Base-by-base conservation (phyloP, 768 basidiomycete genomes). In the Mycena capillaripes region DNA sequence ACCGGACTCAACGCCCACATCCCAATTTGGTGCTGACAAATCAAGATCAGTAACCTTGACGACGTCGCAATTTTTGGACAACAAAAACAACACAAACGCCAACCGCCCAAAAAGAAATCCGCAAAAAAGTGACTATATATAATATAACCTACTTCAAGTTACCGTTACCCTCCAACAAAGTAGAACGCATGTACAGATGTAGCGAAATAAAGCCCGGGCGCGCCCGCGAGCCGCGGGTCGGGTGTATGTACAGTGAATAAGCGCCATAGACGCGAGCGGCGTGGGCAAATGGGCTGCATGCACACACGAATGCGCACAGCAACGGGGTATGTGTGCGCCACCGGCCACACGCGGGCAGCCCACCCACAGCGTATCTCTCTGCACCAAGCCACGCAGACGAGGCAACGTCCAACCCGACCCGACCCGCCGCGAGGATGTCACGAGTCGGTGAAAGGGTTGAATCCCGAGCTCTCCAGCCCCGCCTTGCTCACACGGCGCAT, bases 401-500 rank as follows among this genome's bases (percentile, higher is more conserved):
- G 11, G 11, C 40, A 42, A 9, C 34, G 48, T 23, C 5, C 25
- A 14, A 27, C 53, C 32, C 32, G 7, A 25, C 27, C 52, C 40
- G 40, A n/a, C n/a, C 40, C 29, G 42, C 42, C 17, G 32, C 44
- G 42, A 32, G 34, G 17, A 36, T 46, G 64, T 62, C 52, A 75
- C 42, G 74, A 66, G n/a, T 34, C 56, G 29, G 32, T 21, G 34
- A 4, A 57, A 3, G 30, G 30, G 75, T 83, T n/a, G n/a, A n/a
- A 84, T 30, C 78, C 77, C 32, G 86, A 87, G 78, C 91, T 95
- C 85, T 98, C 97, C 73, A 98, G 82, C 36, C 97, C 97, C 7
- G 97, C 96, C 83, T 98, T 98, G 80, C 95, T 96, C 71, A 96
- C 96, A 73, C 97, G 86, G 71, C 97, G 85, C 87, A 94, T 87